Percentiles rank a stretch among this genome's conserved stretches.
Evolutionary conservation across 495 filamentous ascomycete genomes (phyloP).

Genomic region (Xylaria palmicola): DNA sequence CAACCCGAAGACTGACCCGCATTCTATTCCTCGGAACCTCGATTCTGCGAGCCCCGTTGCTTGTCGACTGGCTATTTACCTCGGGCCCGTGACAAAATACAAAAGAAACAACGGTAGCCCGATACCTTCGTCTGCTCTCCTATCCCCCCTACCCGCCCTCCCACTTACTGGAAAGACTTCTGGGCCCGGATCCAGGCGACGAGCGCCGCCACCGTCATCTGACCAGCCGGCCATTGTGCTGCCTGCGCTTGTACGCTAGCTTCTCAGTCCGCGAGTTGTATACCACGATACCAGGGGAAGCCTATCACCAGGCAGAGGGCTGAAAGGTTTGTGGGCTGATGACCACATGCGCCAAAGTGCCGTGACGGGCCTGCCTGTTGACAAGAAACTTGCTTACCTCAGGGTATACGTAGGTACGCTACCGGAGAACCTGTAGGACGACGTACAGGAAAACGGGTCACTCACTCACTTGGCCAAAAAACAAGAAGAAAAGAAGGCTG

Average conservation of each 20-base stretch:
- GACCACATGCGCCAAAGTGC: constrained; percentile 12
- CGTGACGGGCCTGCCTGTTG: constrained; percentile 7
- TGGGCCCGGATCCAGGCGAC: neutral
- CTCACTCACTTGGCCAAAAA: too few species aligned
- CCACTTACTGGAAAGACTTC: too few species aligned
- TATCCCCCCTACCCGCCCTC: too few species aligned
- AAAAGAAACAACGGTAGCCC: too few species aligned
- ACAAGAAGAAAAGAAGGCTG: constrained; percentile 6
- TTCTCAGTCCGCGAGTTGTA: neutral
- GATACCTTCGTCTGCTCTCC: too few species aligned
- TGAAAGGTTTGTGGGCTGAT: constrained; percentile 11
- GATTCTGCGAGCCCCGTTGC: too few species aligned
- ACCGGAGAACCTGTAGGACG: too few species aligned
- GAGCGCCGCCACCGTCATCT: constrained; percentile 7
- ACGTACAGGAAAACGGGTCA: constrained; percentile 10
- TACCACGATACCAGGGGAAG: neutral
- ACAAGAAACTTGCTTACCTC: too few species aligned
- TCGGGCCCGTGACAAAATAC: too few species aligned
- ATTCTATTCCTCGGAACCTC: neutral
- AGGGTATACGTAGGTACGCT: too few species aligned
- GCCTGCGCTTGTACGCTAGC: constrained; percentile 2
- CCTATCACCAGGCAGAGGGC: neutral
- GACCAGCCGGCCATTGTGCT: constrained; percentile 3
- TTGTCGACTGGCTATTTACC: too few species aligned
- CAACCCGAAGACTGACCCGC: neutral